Evolutionary conservation across 371 early-diverging fungal genomes (phyloP).

Genomic region (Cladochytrium tenue): DNA sequence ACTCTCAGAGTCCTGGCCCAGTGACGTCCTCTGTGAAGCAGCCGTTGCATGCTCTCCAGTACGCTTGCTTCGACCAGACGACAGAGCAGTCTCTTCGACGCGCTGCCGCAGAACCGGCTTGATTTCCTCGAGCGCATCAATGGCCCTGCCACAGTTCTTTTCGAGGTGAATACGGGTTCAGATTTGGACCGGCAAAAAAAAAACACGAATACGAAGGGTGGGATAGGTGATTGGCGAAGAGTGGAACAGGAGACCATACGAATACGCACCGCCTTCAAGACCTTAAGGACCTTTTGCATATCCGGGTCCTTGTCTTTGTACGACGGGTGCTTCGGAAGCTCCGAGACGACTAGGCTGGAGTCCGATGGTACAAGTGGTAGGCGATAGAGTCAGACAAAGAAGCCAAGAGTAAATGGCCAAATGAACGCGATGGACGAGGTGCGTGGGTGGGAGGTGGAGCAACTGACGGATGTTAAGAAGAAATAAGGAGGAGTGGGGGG

Average conservation of each 20-base stretch:
- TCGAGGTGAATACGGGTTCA: too few species aligned
- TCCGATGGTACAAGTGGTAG: too few species aligned
- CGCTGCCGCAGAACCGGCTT: conserved; percentile 26
- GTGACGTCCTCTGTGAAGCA: background rate
- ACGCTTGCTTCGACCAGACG: background rate
- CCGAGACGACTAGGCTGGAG: background rate
- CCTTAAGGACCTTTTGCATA: background rate
- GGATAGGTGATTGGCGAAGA: too few species aligned
- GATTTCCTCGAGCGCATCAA: conserved; percentile 50
- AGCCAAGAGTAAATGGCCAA: too few species aligned
- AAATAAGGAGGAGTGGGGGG: too few species aligned
- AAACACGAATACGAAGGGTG: background rate
- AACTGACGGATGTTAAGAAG: too few species aligned
- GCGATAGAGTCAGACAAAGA: too few species aligned
- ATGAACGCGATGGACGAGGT: too few species aligned
- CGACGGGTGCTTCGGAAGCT: background rate
- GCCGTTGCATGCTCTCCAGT: background rate
- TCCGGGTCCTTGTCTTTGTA: background rate
- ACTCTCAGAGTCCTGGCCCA: background rate
- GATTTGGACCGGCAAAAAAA: background rate
- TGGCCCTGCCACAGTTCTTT: conserved; percentile 22
- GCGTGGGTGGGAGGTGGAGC: too few species aligned
- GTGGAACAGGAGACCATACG: background rate
- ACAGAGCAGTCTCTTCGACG: background rate
- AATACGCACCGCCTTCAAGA: background rate